phyloP scores from a whole-genome alignment of 768 basidiomycete genomes.

The Leccinum subgranulosum region DNA sequence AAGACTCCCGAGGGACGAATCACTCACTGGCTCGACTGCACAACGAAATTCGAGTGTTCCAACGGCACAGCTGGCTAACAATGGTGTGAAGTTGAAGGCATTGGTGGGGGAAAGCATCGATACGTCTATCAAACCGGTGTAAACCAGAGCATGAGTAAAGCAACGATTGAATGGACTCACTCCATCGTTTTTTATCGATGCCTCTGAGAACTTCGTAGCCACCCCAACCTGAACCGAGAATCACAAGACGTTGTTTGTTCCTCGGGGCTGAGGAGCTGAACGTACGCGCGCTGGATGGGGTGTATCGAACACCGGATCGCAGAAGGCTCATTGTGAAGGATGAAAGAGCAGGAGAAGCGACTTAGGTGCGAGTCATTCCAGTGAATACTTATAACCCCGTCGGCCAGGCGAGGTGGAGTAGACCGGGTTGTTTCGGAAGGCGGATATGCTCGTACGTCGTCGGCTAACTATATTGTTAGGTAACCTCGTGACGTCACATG shows the following conservation, averaged over 20 bases:
- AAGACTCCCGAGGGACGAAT: neutral
- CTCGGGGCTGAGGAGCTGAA: conserved; percentile 38
- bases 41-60: conserved; percentile 83
- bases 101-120: conserved; percentile 61
- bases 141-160: neutral
- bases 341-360: neutral
- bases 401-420: neutral
- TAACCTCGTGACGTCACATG: no score
- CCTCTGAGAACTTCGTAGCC: conserved; percentile 67
- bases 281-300: conserved; percentile 21
- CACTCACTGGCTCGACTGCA: conserved; percentile 72
- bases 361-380: neutral
- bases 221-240: conserved; percentile 78
- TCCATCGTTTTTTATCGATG: conserved; percentile 70
- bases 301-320: conserved; percentile 5
- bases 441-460: no score
- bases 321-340: conserved; percentile 15
- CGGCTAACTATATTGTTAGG: no score
- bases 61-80: conserved; percentile 59
- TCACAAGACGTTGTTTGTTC: conserved; percentile 48
- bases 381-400: neutral
- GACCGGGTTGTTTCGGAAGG: no score
- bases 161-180: conserved; percentile 36
- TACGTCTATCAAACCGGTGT: conserved; percentile 45
- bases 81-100: conserved; percentile 41